These are phyloP conservation scores for Rhodosorus marinus DNA, from an alignment of 23 red algal species.

Conservation along the genomic window DNA sequence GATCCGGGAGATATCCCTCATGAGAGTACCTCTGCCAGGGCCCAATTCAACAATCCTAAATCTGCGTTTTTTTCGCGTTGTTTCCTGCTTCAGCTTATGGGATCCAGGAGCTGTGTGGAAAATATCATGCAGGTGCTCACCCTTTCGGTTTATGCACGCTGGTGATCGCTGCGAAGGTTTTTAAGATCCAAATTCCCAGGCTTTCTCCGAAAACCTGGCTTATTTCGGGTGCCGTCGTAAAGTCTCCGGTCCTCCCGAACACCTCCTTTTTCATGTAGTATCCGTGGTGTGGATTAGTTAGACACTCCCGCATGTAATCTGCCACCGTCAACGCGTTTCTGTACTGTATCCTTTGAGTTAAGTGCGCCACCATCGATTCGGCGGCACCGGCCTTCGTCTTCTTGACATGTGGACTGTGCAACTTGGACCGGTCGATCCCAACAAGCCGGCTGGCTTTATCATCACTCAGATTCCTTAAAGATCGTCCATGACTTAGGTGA, in stretches of 20 bases:
- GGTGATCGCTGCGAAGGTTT: too few species aligned
- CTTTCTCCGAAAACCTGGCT: conserved; percentile 68
- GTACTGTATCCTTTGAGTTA: too few species aligned
- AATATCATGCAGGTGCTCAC: too few species aligned
- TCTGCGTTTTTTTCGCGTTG: neutral
- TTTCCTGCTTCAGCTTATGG: neutral
- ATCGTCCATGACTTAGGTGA: too few species aligned
- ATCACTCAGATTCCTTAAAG: too few species aligned
- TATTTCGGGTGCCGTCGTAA: conserved; percentile 70
- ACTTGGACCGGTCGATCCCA: too few species aligned
- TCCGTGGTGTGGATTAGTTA: conserved; percentile 50
- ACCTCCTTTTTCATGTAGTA: conserved; percentile 56
- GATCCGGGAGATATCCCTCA: conserved; percentile 5
- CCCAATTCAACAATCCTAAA: conserved; percentile 62
- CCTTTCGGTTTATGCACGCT: too few species aligned
- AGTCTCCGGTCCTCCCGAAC: conserved; percentile 64
- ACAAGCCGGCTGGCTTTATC: too few species aligned
- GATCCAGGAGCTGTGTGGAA: conserved; percentile 1
- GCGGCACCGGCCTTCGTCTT: too few species aligned
- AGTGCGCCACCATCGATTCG: too few species aligned
- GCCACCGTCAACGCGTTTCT: conserved; percentile 74
- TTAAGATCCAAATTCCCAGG: conserved; percentile 38
- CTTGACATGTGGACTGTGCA: too few species aligned
- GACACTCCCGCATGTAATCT: conserved; percentile 79
- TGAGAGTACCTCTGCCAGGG: conserved; percentile 54